phyloP scores from a whole-genome alignment of 2,329 filamentous ascomycete species.

The Fusarium verrucosum region DNA sequence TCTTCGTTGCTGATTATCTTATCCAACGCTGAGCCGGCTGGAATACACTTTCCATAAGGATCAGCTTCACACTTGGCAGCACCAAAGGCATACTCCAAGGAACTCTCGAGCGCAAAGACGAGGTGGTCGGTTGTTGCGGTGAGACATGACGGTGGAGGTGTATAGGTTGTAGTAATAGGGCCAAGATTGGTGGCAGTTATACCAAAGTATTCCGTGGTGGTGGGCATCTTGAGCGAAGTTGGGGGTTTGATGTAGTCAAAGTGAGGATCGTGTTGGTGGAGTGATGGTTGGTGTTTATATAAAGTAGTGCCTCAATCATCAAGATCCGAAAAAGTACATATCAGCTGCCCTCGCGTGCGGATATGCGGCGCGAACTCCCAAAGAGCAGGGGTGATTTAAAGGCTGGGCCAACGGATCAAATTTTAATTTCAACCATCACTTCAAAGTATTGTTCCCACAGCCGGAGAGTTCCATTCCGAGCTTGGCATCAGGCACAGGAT shows the following conservation, averaged over 20 bases:
- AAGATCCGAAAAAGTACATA: not conserved
- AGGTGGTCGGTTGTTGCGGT: conserved; percentile 15
- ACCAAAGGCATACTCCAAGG: not conserved
- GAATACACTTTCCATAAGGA: conserved; percentile 33
- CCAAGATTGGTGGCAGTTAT: conserved; percentile 43
- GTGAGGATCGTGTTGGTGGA: too few relatives aligned
- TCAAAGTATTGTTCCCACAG: not conserved
- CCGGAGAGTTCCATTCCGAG: conserved; percentile 2
- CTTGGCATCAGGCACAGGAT: conserved; percentile 5
- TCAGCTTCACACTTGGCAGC: conserved; percentile 9
- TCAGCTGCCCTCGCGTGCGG: not conserved
- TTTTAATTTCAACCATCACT: not conserved
- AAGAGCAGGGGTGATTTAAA: not conserved
- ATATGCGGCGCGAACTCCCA: not conserved
- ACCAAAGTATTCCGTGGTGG: conserved; percentile 36
- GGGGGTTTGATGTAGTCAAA: not conserved
- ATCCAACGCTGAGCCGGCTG: conserved; percentile 32
- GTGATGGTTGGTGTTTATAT: not conserved
- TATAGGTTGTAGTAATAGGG: conserved; percentile 46
- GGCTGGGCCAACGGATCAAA: not conserved
- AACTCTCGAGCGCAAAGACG: not conserved
- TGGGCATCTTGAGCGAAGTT: conserved; percentile 35
- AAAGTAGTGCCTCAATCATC: not conserved
- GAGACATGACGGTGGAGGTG: conserved; percentile 38
- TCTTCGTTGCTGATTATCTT: not conserved